Percentiles rank a stretch among this genome's conserved stretches.
Evolutionary conservation across 148 eudicot genomes (phyloP).

Genomic region (Vaccinium myrtillus): DNA sequence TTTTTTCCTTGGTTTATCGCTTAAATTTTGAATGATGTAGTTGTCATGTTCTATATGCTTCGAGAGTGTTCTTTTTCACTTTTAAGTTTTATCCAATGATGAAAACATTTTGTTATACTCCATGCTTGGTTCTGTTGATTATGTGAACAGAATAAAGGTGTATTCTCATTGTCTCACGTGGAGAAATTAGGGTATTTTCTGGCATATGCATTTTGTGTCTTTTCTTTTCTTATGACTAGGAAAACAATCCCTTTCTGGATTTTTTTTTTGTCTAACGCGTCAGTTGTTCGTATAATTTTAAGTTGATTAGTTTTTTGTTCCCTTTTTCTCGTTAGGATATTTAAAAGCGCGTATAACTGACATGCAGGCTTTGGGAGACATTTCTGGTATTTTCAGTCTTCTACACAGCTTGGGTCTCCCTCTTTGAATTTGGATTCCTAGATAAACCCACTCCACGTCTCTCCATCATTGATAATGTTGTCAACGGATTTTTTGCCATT

Average conservation of each 20-base stretch:
- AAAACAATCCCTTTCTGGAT: not conserved
- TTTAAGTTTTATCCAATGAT: not conserved
- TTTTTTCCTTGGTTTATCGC: too few relatives aligned
- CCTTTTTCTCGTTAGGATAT: not conserved
- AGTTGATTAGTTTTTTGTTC: not conserved
- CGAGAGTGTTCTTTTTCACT: not conserved
- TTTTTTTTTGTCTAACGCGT: not conserved
- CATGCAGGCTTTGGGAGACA: conserved; percentile 23
- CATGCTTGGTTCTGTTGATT: not conserved
- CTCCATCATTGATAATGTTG: conserved; percentile 15
- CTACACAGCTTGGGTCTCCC: conserved; percentile 31
- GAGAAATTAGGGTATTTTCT: not conserved
- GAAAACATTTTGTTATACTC: not conserved
- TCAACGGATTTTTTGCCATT: conserved; percentile 22
- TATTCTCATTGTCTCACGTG: not conserved
- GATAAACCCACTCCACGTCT: conserved; percentile 7
- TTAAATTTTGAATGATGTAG: not conserved
- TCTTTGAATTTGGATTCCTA: conserved; percentile 24
- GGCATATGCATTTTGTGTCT: not conserved
- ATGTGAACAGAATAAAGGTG: not conserved
- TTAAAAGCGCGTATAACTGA: not conserved
- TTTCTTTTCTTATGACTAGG: not conserved
- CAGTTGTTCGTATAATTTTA: not conserved
- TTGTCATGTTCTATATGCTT: not conserved
- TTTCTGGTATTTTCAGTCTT: conserved; percentile 25